Evolutionary conservation across 2,329 filamentous ascomycete species (phyloP).

Genomic region (Aspergillus arachidicola): DNA sequence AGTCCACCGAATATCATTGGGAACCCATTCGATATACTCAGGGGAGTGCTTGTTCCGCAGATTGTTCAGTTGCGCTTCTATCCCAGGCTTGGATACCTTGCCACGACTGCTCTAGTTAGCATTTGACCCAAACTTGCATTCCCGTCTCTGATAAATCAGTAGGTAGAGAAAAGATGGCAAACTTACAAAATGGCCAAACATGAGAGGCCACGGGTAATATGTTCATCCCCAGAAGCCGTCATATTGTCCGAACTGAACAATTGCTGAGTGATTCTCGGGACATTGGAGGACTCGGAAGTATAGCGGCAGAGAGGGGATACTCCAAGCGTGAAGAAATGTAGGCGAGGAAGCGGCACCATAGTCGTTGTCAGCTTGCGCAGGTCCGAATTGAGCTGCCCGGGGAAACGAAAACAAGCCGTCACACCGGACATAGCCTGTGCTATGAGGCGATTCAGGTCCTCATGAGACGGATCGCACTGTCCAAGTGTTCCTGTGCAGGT

Average conservation of each 20-base stretch:
- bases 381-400: slow-evolving; percentile 99
- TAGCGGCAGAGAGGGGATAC: slow-evolving; percentile 97
- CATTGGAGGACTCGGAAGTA: slow-evolving; percentile 94
- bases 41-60: slow-evolving; percentile 99
- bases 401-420: slow-evolving; percentile 98
- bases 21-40: slow-evolving; percentile 99
- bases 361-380: slow-evolving; percentile 99
- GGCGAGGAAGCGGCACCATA: slow-evolving; percentile 99
- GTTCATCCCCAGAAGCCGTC: slow-evolving; percentile 99
- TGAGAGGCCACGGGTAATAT: slow-evolving; percentile 98
- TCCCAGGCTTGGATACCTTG: slow-evolving; percentile 99
- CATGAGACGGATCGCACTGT: slow-evolving; percentile 97
- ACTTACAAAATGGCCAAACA: slow-evolving; percentile 95
- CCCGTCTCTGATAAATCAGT: no score
- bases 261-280: slow-evolving; percentile 98
- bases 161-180: slow-evolving; percentile 46
- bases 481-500: slow-evolving; percentile 99
- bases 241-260: slow-evolving; percentile 99
- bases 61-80: slow-evolving; percentile 99
- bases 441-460: slow-evolving; percentile 98
- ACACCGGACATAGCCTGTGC: slow-evolving; percentile 99
- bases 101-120: slow-evolving; percentile 67
- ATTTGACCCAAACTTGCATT: background rate
- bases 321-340: slow-evolving; percentile 99
- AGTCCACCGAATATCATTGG: slow-evolving; percentile 99